Conservation (phyloP, 768 basidiomycete genomes). For the Mrakia frigida region DNA sequence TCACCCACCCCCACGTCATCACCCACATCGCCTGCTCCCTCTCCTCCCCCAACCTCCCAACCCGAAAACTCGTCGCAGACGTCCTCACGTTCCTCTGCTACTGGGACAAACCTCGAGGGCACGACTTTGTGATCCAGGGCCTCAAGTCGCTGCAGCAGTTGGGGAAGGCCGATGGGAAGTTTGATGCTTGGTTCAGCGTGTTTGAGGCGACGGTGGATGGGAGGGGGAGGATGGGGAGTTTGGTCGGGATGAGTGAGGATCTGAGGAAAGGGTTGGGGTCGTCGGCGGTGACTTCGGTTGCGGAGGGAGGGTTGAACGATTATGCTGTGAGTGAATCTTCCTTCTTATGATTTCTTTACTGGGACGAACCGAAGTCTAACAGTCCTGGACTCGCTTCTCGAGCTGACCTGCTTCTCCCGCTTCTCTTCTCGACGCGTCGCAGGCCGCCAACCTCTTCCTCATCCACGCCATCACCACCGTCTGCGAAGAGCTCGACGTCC, state of each 20-base stretch:
- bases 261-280: conserved; percentile 50
- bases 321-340: conserved; percentile 62
- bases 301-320: conserved; percentile 57
- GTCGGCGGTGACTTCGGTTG: conserved; percentile 29
- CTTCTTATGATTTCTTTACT: background rate
- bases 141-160: conserved; percentile 51
- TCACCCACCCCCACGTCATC: conserved; percentile 67
- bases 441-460: conserved; percentile 68
- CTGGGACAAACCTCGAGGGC: conserved; percentile 58
- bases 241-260: conserved; percentile 92
- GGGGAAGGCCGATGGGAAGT: conserved; percentile 45
- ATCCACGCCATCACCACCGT: conserved; percentile 56
- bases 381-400: background rate
- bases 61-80: conserved; percentile 72
- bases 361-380: background rate
- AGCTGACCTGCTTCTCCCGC: conserved; percentile 13
- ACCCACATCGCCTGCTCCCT: conserved; percentile 75
- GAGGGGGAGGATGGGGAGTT: conserved; percentile 87
- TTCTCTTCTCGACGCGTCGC: conserved; percentile 26
- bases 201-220: conserved; percentile 71
- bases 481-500: conserved; percentile 72
- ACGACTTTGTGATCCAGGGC: conserved; percentile 65
- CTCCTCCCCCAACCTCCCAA: conserved; percentile 70
- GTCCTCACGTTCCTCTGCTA: conserved; percentile 61
- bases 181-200: conserved; percentile 84